phyloP scores from a whole-genome alignment of 2,329 filamentous ascomycete genomes.

The Beauveria asiatica region DNA sequence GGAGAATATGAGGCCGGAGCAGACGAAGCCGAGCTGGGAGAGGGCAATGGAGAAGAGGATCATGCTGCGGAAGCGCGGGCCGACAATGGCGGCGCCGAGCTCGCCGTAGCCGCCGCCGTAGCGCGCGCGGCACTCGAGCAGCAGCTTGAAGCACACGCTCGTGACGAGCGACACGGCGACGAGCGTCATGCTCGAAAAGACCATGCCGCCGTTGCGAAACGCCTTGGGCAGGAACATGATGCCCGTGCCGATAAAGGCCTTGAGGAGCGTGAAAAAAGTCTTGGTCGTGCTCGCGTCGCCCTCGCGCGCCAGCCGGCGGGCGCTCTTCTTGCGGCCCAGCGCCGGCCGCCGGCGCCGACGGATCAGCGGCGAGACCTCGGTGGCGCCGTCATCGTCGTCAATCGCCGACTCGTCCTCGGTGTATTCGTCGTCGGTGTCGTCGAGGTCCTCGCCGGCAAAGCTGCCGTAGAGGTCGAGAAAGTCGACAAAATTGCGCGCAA shows the following conservation, averaged over 20 bases:
- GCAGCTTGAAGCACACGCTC: slow-evolving; percentile 62
- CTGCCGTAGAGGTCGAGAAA: slow-evolving; percentile 69
- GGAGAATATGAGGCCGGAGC: slow-evolving; percentile 67
- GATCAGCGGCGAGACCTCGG: slow-evolving; percentile 51
- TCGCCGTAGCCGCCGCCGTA: slow-evolving; percentile 69
- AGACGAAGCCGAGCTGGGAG: slow-evolving; percentile 72
- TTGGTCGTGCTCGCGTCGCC: slow-evolving; percentile 61
- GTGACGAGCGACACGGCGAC: slow-evolving; percentile 57
- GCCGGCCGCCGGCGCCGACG: slow-evolving; percentile 15
- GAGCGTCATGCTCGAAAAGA: slow-evolving; percentile 65
- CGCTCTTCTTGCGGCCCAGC: slow-evolving; percentile 45
- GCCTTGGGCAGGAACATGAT: slow-evolving; percentile 78
- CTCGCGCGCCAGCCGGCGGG: slow-evolving; percentile 32
- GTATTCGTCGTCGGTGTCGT: slow-evolving; percentile 36
- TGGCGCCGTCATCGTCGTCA: slow-evolving; percentile 25
- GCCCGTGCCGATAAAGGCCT: slow-evolving; percentile 71
- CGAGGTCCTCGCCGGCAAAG: slow-evolving; percentile 66
- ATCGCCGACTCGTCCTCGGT: slow-evolving; percentile 38
- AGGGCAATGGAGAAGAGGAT: slow-evolving; percentile 64
- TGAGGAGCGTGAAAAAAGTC: slow-evolving; percentile 70
- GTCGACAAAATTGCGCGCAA: slow-evolving; percentile 64
- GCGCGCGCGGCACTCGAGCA: slow-evolving; percentile 56
- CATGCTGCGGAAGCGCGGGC: slow-evolving; percentile 52
- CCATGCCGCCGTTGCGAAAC: slow-evolving; percentile 67
- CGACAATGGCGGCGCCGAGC: slow-evolving; percentile 58